Evolutionary conservation across 768 basidiomycete genomes (phyloP), one percentile per base, ranked within the genome.

Genomic region (Suillus fuscotomentosus): DNA sequence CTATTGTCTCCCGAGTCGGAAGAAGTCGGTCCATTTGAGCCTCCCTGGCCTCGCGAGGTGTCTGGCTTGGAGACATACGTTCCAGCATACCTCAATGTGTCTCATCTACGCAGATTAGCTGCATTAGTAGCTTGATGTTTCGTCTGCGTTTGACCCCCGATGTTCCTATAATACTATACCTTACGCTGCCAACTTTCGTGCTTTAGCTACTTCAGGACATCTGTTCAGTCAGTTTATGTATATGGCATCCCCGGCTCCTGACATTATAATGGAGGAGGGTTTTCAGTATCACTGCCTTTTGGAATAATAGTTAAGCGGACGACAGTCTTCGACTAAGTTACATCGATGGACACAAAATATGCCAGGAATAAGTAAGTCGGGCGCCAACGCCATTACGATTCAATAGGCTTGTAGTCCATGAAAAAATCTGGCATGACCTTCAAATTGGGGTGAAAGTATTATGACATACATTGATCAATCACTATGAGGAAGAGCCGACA

Each of bases 31-130:
- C 91, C 94, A 60, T 98, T 94, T 74, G 96, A 99, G 74, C 81
- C 95, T 54, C 96, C 97, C 2, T 83, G 96, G 62, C 93, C 96
- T 24, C 88, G 97, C 64, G 96, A 99, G 71, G 95, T 99, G 50
- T 92, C 92, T 2, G 97, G 95, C 24, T 80, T 99, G 70, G 97
- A 99, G 82, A 98, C 97, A 38, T 99, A 96, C 72, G 92, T 96
- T 34, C 94, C 94, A 45, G 91, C 94, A 70, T 95, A 94, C 73
- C 85, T 96, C 71, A 94, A 91, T 71, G 91, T 95, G 63, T 90
- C 93, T 41, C 93, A 95, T 78, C 83, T 96, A 68, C 86, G 94
- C 70, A 88, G 94, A 69, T 82, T 95, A 72, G 94, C 94, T 66
- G 91, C 93, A 69, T 81, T 95, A 70, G 93, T 95, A 69, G 88